Evolutionary conservation across 2,329 filamentous ascomycete species (phyloP), one percentile per base, ranked within the genome.

Genomic region (Spiromastix sp.): DNA sequence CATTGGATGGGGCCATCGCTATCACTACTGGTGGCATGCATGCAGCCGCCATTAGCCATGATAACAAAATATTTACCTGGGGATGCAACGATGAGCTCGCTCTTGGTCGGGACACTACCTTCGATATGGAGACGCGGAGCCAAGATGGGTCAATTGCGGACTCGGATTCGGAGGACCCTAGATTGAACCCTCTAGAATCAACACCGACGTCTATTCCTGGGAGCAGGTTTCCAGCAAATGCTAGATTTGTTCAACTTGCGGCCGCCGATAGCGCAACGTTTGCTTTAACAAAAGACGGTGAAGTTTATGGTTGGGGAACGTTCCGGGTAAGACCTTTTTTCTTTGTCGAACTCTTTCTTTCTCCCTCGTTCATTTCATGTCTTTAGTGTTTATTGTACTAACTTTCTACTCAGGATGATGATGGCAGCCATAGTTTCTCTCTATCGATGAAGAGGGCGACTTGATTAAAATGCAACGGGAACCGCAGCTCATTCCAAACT

Each of bases 41-140:
- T 60, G 76, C 70, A 32, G 67, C 81, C 41, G 83, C 79, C 2
- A 63, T 91, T 34, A 89, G 84, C 33, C 71, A 77, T 45, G 79
- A 87, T 57, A 85, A 86, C 66, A 78, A 77, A 61, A 81, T 91
- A 47, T 63, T 85, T 35, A 86, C 82, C 17, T 93, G 85, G 85
- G 84, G 84, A 36, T 84, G 89, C 47, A 91, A 91, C 54, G 84
- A 91, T 51, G 77, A 85, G 51, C 80, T 81, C 43, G 81, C 85
- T 6, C 70, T 91, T 19, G 85, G 84, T 27, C 71, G 85, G 51
- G 73, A 82, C 51, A 86, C 81, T 3, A 63, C 63, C 11, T 79
- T 74, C 8, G 51, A 38, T 11, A n/a, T n/a, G n/a, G n/a, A n/a
- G n/a, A n/a, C n/a, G n/a, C n/a, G n/a, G n/a, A n/a, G n/a, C n/a